Base-by-base conservation (phyloP, 768 basidiomycete genomes). In the Crepidotus variabilis region DNA sequence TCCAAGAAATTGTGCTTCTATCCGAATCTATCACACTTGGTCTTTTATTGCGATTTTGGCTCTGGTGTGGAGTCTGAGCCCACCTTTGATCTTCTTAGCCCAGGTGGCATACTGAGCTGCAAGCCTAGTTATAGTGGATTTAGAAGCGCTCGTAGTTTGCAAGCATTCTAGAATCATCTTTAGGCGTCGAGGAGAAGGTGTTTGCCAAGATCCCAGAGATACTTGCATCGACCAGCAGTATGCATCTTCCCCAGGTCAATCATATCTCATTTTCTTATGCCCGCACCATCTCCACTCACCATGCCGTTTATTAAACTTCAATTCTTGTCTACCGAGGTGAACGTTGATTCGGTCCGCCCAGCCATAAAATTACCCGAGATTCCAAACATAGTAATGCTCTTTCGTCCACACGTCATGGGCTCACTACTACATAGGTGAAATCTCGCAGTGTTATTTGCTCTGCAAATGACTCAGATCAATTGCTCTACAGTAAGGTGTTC, bases 211-310 rank as follows among this genome's bases (percentile, higher is more conserved):
- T 28, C 28, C 28, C 3, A 28, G 28, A 28, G 8, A n/a, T n/a
- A 8, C 28, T 28, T 8, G 28, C 28, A 43, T 43, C 39, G 39
- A 11, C 13, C 18, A 43, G 39, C 14, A 4, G 35, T 39, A 48
- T 39, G 43, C 14, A 33, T 54, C 23, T 43, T 58, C 39, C 51
- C 57, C 32, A 57, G 52, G 18, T 28, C 49, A 35, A 33, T 35
- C 45, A 24, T 34, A 55, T 55, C n/a, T 28, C 45, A 47, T 22
- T 43, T 57, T 60, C 65, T 63, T 68, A 70, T 63, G 54, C 61
- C 69, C 69, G 67, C 67, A 57, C 53, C 69, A 67, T 58, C 47
- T 60, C 67, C 69, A 65, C 62, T 49, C 21, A 59, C 58, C 50
- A 52, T 50, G 54, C 49, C 51, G 46, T 36, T 53, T 47, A 53